Evolutionary conservation across 78 protist species (phyloP), one percentile per base, ranked within the genome.

Genomic region (slime mould (Dictyostelium discoideum)): DNA sequence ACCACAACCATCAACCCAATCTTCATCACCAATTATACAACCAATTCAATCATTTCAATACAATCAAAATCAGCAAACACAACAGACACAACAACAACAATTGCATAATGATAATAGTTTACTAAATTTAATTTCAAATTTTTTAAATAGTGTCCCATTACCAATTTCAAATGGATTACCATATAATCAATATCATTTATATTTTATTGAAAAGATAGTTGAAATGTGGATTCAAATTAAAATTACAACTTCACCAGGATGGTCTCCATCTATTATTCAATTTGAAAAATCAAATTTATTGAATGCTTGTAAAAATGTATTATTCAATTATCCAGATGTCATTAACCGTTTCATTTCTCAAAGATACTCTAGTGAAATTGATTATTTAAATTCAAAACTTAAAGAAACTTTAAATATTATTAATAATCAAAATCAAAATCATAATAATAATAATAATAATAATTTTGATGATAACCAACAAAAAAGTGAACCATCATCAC

Each of bases 201-300:
- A 24, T 67, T 24, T 67, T 13, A 67, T 67, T 22, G 76, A 67
- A 67, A n/a, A 11, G 26, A 67, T 67, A 3, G 76, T 67, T 22
- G 76, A 67, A 9, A 24, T 67, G 32, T 67, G 76, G 76, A n/a
- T 67, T 67, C 76, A 67, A 67, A 67, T 67, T 67, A 67, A 67
- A 9, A 8, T n/a, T 0, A n/a, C 29, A 2, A 65, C 76, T n/a
- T 67, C 76, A 8, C 32, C 76, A 5, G 26, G 37, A 20, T 67
- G 76, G 76, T 9, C 32, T 3, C 8, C 76, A 67, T 26, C 76
- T 10, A n/a, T 16, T 24, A 67, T 67, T 24, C 76, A 67, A 67
- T 8, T 20, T 1, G 76, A 67, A 26, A 67, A 67, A 67, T 67
- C 37, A n/a, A 24, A n/a, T 10, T 24, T 67, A 10, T 67, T n/a